These are phyloP conservation scores for Sistotremastrum niveocremeum DNA, from an alignment of 768 basidiomycete genomes.

Conservation along the genomic window DNA sequence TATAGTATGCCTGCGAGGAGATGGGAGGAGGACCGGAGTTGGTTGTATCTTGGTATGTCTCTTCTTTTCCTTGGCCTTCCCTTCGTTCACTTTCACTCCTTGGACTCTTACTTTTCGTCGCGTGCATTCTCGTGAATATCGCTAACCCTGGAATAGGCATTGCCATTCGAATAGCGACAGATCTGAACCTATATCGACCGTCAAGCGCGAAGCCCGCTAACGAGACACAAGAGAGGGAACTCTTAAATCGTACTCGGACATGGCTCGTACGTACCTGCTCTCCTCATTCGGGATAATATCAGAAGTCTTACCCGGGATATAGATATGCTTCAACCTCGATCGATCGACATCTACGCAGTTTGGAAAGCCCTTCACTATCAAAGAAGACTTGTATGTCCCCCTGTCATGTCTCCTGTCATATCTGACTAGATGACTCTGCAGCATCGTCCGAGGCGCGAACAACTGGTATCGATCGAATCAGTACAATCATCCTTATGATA, in stretches of 20 bases:
- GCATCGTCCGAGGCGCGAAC: conserved; percentile 53
- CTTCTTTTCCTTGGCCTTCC: conserved; percentile 30
- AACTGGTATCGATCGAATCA: conserved; percentile 66
- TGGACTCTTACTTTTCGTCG: too few relatives aligned
- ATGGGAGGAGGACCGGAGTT: conserved; percentile 88
- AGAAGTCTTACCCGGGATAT: background rate
- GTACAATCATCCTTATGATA: conserved; percentile 55
- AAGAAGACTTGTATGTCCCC: conserved; percentile 58
- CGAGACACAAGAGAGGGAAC: conserved; percentile 71
- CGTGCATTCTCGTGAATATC: too few relatives aligned
- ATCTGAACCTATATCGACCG: conserved; percentile 78
- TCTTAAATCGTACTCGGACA: conserved; percentile 78
- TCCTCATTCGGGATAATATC: too few relatives aligned
- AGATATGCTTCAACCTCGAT: conserved; percentile 79
- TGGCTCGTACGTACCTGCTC: conserved; percentile 38
- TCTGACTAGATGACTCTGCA: conserved; percentile 12
- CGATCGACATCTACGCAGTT: conserved; percentile 81
- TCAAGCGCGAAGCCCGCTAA: conserved; percentile 59
- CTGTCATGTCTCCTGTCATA: background rate
- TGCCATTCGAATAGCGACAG: conserved; percentile 52
- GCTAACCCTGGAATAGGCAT: too few relatives aligned
- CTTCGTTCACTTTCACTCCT: too few relatives aligned
- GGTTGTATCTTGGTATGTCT: conserved; percentile 75
- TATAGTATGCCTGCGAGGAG: conserved; percentile 66
- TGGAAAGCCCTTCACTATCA: conserved; percentile 75